Percentiles rank a stretch among this genome's conserved stretches.
Evolutionary conservation across 768 basidiomycete genomes (phyloP).

Genomic region (Cystofilobasidium bisporidii): DNA sequence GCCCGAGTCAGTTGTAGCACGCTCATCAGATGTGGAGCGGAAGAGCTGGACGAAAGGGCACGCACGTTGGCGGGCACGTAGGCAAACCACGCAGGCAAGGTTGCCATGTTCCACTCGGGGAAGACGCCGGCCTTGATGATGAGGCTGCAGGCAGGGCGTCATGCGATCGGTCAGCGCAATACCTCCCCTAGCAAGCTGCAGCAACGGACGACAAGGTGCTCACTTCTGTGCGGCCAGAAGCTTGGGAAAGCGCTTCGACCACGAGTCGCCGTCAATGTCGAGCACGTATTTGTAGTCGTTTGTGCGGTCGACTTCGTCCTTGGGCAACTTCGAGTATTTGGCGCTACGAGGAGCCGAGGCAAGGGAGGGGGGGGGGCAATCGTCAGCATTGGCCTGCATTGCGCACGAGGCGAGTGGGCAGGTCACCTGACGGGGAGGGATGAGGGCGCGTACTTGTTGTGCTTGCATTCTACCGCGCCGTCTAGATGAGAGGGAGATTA

Average conservation of each 20-base stretch:
- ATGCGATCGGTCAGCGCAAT: too few relatives aligned
- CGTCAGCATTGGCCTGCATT: too few relatives aligned
- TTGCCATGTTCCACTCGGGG: conserved; percentile 42
- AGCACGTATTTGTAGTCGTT: conserved; percentile 42
- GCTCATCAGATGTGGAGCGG: too few relatives aligned
- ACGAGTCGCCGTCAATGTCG: conserved; percentile 42
- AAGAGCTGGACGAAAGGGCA: background rate
- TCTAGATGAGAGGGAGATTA: background rate
- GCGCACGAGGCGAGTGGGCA: too few relatives aligned
- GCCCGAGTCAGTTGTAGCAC: too few relatives aligned
- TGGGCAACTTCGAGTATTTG: conserved; percentile 15
- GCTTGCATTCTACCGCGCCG: conserved; percentile 12
- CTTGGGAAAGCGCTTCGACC: conserved; percentile 41
- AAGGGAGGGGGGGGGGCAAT: background rate
- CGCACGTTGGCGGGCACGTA: conserved; percentile 39
- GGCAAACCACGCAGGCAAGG: conserved; percentile 41
- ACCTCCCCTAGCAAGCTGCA: background rate
- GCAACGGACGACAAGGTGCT: conserved; percentile 17
- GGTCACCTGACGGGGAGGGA: too few relatives aligned
- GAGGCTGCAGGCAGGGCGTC: conserved; percentile 31
- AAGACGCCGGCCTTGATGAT: conserved; percentile 42
- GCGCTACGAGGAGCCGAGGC: background rate
- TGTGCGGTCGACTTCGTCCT: conserved; percentile 38
- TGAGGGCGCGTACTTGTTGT: conserved; percentile 6
- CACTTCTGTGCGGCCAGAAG: conserved; percentile 41